phyloP scores from a whole-genome alignment of 129 eudicot species.

The Lactuca sativa region DNA sequence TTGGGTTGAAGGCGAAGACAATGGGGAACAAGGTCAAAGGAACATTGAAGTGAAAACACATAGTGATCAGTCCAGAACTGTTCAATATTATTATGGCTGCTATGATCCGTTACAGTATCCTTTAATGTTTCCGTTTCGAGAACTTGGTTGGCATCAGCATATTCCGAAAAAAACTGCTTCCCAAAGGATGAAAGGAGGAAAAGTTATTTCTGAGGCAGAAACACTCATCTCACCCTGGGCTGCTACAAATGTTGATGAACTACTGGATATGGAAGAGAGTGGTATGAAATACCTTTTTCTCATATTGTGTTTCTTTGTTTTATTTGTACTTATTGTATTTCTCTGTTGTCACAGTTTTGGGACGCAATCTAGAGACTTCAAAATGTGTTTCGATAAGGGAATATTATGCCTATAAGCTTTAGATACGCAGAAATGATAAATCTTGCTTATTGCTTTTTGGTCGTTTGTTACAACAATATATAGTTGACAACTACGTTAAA shows the following conservation, averaged over 20 bases:
- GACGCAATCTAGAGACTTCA: not conserved
- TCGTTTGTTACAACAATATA: constrained; percentile 1
- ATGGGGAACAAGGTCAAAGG: not conserved
- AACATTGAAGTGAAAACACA: not conserved
- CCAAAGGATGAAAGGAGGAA: too few species aligned
- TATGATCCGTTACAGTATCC: constrained; percentile 4
- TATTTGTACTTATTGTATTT: not conserved
- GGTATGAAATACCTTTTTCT: not conserved
- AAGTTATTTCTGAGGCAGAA: not conserved
- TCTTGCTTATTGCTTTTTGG: not conserved
- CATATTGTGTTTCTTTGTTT: not conserved
- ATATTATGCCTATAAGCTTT: not conserved
- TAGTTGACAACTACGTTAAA: not conserved
- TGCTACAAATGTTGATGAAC: not conserved
- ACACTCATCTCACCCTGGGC: too few species aligned
- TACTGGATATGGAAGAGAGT: not conserved
- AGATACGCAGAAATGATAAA: not conserved
- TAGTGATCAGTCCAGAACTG: not conserved
- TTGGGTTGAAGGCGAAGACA: not conserved
- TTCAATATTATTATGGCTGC: not conserved
- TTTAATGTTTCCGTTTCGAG: not conserved
- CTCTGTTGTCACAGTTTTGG: too few species aligned
- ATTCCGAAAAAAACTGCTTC: not conserved
- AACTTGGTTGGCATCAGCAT: not conserved
- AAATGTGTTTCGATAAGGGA: not conserved